A percentile compares a stretch with the other conserved stretches of the same genome.
These are phyloP conservation scores for Macrophomina tecta DNA, from an alignment of 2,329 filamentous ascomycete genomes.

Conservation along the genomic window DNA sequence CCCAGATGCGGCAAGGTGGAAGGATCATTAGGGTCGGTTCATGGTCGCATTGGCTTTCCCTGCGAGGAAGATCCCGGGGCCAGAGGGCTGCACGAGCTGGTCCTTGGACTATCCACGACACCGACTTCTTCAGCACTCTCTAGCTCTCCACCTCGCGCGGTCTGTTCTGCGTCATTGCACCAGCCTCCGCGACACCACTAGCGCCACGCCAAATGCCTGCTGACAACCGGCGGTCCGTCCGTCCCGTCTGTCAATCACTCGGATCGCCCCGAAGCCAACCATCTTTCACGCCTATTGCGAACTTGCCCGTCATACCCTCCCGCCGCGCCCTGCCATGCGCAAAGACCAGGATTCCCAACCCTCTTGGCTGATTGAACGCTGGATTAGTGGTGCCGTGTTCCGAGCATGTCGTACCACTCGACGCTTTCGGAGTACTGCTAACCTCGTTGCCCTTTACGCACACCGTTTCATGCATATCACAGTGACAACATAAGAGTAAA, in stretches of 20 bases:
- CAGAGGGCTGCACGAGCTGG: neutral
- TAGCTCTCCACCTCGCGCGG: neutral
- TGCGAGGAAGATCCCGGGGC: conserved; percentile 15
- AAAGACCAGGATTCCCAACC: neutral
- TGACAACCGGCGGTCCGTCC: neutral
- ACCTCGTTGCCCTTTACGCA: neutral
- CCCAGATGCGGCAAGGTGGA: conserved; percentile 5
- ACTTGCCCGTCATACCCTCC: neutral
- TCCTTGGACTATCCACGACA: neutral
- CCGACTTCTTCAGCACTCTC: neutral
- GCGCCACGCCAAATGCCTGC: neutral
- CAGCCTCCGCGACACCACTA: neutral
- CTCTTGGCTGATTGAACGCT: neutral
- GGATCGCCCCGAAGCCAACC: neutral
- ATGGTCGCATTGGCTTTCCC: conserved; percentile 17
- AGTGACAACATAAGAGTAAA: neutral
- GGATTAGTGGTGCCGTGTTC: neutral
- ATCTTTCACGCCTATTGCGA: neutral
- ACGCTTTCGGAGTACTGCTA: neutral
- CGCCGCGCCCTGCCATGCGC: neutral
- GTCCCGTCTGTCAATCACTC: neutral
- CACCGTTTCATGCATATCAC: conserved; percentile 11
- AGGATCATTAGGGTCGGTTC: conserved; percentile 21
- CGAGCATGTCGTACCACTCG: conserved; percentile 1
- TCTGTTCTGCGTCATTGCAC: conserved; percentile 1